phyloP scores from a whole-genome alignment of 768 basidiomycete species.

The Leccinum rimulosum region DNA sequence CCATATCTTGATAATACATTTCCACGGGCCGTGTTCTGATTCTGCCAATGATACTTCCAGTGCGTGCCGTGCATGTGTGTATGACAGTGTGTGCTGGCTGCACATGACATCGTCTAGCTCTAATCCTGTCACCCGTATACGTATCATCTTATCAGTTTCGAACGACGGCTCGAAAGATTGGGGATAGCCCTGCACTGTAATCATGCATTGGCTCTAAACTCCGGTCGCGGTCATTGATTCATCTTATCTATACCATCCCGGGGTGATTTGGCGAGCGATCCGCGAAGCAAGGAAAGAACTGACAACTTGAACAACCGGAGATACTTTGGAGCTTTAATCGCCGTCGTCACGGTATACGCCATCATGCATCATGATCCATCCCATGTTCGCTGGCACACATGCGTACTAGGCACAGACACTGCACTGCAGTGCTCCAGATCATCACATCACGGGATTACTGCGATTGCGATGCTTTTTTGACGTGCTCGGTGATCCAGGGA shows the following conservation, averaged over 20 bases:
- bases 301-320: not conserved
- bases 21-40: not conserved
- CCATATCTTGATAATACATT: not conserved
- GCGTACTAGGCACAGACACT: not conserved
- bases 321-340: slow-evolving; percentile 2
- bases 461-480: slow-evolving; percentile 5
- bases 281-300: slow-evolving; percentile 23
- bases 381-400: not conserved
- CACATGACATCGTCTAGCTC: not conserved
- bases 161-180: not conserved
- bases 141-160: too few relatives aligned
- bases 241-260: not conserved
- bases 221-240: not conserved
- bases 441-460: slow-evolving; percentile 12
- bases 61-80: not conserved
- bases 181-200: not conserved
- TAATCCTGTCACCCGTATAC: not conserved
- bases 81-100: not conserved
- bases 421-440: not conserved
- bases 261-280: slow-evolving; percentile 6
- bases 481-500: slow-evolving; percentile 3
- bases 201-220: not conserved
- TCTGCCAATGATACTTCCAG: not conserved
- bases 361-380: not conserved
- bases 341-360: not conserved